Base-by-base conservation (phyloP, 805 yeast species). In the Ogataea saltuana region DNA sequence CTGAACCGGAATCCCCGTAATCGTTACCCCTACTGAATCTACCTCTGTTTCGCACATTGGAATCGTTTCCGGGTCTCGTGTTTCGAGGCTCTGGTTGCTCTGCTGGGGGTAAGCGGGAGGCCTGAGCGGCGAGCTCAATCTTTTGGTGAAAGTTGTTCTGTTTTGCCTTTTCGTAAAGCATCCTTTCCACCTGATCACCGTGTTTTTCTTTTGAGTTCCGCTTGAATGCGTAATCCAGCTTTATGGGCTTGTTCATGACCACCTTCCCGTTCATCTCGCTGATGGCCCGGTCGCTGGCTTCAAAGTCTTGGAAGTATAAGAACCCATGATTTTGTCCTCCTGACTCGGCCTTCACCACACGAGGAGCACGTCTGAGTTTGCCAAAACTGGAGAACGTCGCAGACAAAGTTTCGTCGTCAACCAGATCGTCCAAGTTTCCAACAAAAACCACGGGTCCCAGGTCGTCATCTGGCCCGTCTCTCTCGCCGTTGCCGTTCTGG, bases 141-240 rank as follows among this genome's bases (percentile, higher is more conserved):
- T 33, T 45, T 11, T 44, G 35, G 33, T 41, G 29, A 17, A 50
- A 51, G 32, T 59, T 49, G 40, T 58, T 58, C 26, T 50, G 51
- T 20, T 51, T 48, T 8, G 63, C 63, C 42, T 57, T 56, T 26
- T 52, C 53, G 32, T 91, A 90, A 42, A 89, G 70, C 41, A 75
- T 50, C 53, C 97, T 71, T 59, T 90, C 97, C 0, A 80, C 78
- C 28, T 72, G 74, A 53, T 84, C 90, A n/a, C 97, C 97, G 54
- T 87, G 95, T 36, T 75, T 72, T 15, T 78, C 78, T 45, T 75
- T 72, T 15, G 71, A 75, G 40, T 70, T 78, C 43, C 77, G 79
- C 62, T 86, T 88, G 56, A 72, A 80, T 0, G 96, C 93, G 59
- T 88, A 89, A 23, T 76, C 76, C 2, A 90, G 69, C 2, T 64